A percentile compares a stretch with the other conserved stretches of the same genome.
These are phyloP conservation scores for Picochlorum sp. DNA, from an alignment of 139 green algal species.

Conservation along the genomic window DNA sequence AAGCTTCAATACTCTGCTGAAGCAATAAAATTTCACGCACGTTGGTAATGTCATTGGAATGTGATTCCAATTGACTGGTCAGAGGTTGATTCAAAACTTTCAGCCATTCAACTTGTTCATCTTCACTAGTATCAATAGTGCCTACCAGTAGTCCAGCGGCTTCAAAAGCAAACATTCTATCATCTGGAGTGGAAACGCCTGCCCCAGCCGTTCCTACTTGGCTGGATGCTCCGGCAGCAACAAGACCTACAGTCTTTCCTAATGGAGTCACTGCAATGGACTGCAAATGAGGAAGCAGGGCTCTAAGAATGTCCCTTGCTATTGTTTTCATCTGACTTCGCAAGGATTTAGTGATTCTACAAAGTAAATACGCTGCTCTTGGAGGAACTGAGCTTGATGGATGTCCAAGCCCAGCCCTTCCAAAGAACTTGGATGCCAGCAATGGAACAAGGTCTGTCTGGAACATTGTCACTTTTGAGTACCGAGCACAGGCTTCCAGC, in stretches of 20 bases:
- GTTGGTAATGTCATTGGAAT: slow-evolving; percentile 8
- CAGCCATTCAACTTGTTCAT: slow-evolving; percentile 54
- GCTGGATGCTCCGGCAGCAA: slow-evolving; percentile 3
- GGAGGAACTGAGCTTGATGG: slow-evolving; percentile 21
- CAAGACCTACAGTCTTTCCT: background rate
- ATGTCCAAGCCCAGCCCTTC: slow-evolving; percentile 19
- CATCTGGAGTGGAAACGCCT: slow-evolving; percentile 29
- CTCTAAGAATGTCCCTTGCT: slow-evolving; percentile 1
- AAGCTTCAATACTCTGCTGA: slow-evolving; percentile 61
- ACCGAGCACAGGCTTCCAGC: slow-evolving; percentile 60
- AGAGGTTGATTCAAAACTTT: slow-evolving; percentile 50
- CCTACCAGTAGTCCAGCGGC: slow-evolving; percentile 73
- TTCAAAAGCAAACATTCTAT: slow-evolving; percentile 85
- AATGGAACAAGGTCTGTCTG: slow-evolving; percentile 25
- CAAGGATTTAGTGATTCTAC: slow-evolving; percentile 61
- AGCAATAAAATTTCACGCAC: slow-evolving; percentile 19
- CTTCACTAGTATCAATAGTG: slow-evolving; percentile 54
- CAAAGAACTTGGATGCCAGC: slow-evolving; percentile 25
- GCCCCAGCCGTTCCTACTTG: slow-evolving; percentile 6
- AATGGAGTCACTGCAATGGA: slow-evolving; percentile 50
- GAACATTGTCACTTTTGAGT: slow-evolving; percentile 6
- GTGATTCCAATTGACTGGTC: slow-evolving; percentile 38
- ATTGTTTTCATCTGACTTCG: slow-evolving; percentile 37
- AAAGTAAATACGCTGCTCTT: slow-evolving; percentile 74
- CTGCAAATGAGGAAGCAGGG: slow-evolving; percentile 54